Evolutionary conservation across 2,329 filamentous ascomycete species (phyloP).

Genomic region (Akanthomyces lecanii): DNA sequence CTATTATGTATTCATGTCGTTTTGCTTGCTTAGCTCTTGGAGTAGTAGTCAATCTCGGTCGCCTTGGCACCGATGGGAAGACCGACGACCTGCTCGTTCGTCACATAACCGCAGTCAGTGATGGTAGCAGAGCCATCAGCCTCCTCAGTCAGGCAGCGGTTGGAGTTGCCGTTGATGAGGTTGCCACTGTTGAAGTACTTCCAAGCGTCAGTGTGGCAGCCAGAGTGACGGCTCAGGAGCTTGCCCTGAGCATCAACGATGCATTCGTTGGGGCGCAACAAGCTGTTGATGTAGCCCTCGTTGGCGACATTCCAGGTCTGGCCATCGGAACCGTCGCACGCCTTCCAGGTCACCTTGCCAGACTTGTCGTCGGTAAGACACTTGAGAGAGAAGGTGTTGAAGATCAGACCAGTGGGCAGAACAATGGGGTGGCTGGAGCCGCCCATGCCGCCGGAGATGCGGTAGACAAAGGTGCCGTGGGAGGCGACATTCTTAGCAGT

Average conservation of each 20-base stretch:
- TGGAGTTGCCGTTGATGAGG: constrained; percentile 31
- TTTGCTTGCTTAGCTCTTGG: background rate
- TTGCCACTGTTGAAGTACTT: constrained; percentile 41
- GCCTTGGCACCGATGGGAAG: constrained; percentile 37
- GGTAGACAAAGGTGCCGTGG: constrained; percentile 40
- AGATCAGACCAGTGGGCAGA: constrained; percentile 44
- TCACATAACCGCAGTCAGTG: constrained; percentile 32
- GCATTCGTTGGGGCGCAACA: constrained; percentile 33
- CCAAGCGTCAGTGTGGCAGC: constrained; percentile 35
- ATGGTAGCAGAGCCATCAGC: constrained; percentile 24
- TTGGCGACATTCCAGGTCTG: constrained; percentile 40
- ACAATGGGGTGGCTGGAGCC: constrained; percentile 23
- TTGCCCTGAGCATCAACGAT: constrained; percentile 25
- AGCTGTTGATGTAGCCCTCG: constrained; percentile 33
- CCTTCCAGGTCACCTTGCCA: constrained; percentile 29
- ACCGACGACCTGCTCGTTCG: constrained; percentile 43
- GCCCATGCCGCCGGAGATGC: constrained; percentile 32
- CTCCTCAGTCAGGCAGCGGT: constrained; percentile 37
- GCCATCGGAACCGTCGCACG: constrained; percentile 34
- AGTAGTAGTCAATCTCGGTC: constrained; percentile 10
- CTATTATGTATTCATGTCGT: background rate
- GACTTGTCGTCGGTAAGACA: constrained; percentile 35
- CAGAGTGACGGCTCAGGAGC: constrained; percentile 18
- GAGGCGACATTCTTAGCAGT: constrained; percentile 28
- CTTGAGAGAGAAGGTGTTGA: constrained; percentile 43